Evolutionary conservation across 106 monocot genomes (phyloP), one percentile per base, ranked within the genome.

Genomic region (Allium cepa): DNA sequence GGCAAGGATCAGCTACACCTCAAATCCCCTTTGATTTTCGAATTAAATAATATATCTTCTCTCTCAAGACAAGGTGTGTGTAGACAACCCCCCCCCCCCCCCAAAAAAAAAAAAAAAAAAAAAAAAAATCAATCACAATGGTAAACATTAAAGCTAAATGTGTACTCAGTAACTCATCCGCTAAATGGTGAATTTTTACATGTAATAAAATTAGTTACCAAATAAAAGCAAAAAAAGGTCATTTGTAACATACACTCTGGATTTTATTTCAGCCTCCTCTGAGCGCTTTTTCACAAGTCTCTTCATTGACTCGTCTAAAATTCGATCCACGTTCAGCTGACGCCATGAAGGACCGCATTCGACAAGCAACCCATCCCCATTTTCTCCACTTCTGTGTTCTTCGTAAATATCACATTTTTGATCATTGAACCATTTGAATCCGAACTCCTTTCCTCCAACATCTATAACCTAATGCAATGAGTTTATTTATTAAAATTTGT

Each of bases 281-380:
- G 96, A 97, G 50, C 83, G 79, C 96, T 86, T 97, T 77, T 97
- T 97, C 22, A 92, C 96, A 68, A 84, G 92, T 71, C 87, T 87
- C 73, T 97, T 92, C 17, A 83, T 69, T 55, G 96, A 87, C 62
- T 97, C 96, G 53, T 97, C 96, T 47, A 97, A 73, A 76, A 89
- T 92, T 52, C 92, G 75, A 17, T 89, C 84, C 22, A 97, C 96
- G 79, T 86, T 92, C 84, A 97, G 62, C 80, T 97, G 92, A 50
- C 96, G 85, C 81, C 88, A 88, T 26, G 92, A 75, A 58, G 96
- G 80, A 18, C 96, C 96, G 76, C 88, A 60, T 73, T 97, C 96
- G 62, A 82, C 78, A 65, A 97, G 92, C 76, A 97, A 76, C 72
- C 96, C 96, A 79, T 92, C 72, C 46, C 91, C 91, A 82, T 69